These are phyloP conservation scores for Trebouxiophyceae sp. DNA, from an alignment of 163 green algal genomes.

Conservation along the genomic window DNA sequence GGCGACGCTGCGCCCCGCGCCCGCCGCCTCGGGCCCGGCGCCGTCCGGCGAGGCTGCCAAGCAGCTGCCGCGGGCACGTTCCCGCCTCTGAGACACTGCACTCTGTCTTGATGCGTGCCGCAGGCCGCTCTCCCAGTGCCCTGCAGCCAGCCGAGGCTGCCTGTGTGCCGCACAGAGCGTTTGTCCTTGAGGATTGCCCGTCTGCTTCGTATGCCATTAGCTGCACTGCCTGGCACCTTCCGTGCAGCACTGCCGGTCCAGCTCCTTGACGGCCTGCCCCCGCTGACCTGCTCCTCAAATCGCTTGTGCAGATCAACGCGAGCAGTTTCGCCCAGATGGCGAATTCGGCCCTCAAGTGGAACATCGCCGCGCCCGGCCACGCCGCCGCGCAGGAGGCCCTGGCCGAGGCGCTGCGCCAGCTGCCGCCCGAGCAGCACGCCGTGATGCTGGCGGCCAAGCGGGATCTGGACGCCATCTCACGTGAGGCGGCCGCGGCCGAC, in stretches of 20 bases:
- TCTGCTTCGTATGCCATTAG: no score
- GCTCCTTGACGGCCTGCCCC: neutral
- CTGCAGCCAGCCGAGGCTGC: neutral
- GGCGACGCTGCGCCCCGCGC: neutral
- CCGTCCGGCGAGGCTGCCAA: neutral
- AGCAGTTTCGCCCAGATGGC: neutral
- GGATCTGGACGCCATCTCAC: conserved; percentile 18
- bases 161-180: neutral
- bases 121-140: neutral
- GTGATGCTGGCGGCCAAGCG: conserved; percentile 26
- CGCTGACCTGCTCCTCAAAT: no score
- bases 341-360: conserved; percentile 1
- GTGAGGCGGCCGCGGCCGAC: conserved; percentile 19
- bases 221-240: no score
- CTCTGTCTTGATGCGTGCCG: neutral
- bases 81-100: neutral
- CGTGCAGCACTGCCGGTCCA: neutral
- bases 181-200: no score
- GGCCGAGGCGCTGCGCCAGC: neutral
- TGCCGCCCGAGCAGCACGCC: conserved; percentile 18
- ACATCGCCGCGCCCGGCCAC: neutral
- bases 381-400: neutral
- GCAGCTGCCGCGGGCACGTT: neutral
- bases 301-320: neutral
- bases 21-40: neutral